phyloP scores from a whole-genome alignment of 768 basidiomycete species.

The Lanmaoa pseudosensibilis region DNA sequence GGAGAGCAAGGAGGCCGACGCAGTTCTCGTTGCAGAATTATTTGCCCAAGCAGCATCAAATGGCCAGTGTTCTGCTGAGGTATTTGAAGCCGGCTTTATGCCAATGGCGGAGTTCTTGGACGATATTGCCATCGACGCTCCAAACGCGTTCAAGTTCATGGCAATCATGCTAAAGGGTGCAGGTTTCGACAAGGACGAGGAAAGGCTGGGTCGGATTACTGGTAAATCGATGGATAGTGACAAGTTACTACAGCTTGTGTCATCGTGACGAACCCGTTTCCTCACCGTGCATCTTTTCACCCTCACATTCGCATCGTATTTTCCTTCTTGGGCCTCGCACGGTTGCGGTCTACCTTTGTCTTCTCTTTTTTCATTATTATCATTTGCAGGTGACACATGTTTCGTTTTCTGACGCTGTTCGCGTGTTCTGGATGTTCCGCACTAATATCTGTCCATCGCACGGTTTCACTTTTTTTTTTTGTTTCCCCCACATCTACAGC shows the following conservation, averaged over 20 bases:
- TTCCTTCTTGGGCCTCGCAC: slow-evolving; percentile 10
- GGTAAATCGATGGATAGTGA: slow-evolving; percentile 61
- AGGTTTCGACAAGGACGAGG: slow-evolving; percentile 56
- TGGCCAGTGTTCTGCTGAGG: slow-evolving; percentile 53
- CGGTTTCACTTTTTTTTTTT: slow-evolving; percentile 17
- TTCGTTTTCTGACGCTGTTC: slow-evolving; percentile 28
- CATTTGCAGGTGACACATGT: slow-evolving; percentile 5
- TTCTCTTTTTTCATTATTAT: slow-evolving; percentile 3
- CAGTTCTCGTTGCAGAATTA: slow-evolving; percentile 72
- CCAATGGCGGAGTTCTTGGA: slow-evolving; percentile 76
- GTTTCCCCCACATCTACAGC: slow-evolving; percentile 21
- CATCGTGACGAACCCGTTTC: slow-evolving; percentile 32
- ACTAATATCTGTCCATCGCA: slow-evolving; percentile 32
- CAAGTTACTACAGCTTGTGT: slow-evolving; percentile 58
- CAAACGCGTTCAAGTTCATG: slow-evolving; percentile 77
- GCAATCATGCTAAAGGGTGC: slow-evolving; percentile 74
- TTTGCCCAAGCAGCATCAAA: slow-evolving; percentile 64
- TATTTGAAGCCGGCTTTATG: slow-evolving; percentile 75
- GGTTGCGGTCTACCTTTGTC: slow-evolving; percentile 10
- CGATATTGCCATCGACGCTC: slow-evolving; percentile 88
- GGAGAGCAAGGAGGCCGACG: slow-evolving; percentile 80
- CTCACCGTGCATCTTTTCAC: slow-evolving; percentile 15
- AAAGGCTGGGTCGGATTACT: slow-evolving; percentile 53
- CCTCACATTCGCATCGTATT: slow-evolving; percentile 15
- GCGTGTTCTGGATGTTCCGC: slow-evolving; percentile 30